phyloP scores from a whole-genome alignment of 2,329 filamentous ascomycete species.

The Xylaria sp. region DNA sequence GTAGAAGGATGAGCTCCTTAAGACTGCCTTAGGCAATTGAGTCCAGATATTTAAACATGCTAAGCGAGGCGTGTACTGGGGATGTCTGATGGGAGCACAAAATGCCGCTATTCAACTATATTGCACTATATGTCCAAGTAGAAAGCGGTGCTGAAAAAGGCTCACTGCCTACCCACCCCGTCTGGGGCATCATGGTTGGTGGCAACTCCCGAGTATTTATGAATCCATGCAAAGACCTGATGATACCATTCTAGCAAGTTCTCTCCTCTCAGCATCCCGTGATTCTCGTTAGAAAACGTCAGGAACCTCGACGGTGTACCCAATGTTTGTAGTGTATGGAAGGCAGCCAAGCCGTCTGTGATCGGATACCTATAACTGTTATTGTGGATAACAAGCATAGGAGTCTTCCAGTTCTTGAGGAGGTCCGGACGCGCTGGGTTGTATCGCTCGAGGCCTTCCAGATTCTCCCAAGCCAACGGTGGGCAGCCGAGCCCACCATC shows the following conservation, averaged over 20 bases:
- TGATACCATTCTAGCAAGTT: constrained; percentile 28
- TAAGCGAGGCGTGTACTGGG: too few relatives aligned
- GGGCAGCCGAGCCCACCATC: constrained; percentile 47
- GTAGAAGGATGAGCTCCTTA: too few relatives aligned
- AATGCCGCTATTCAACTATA: too few relatives aligned
- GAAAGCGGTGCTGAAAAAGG: too few relatives aligned
- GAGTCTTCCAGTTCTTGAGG: constrained; percentile 62
- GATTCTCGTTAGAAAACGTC: constrained; percentile 26
- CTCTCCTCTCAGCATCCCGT: constrained; percentile 16
- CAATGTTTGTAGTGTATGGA: constrained; percentile 22
- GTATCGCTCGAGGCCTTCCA: constrained; percentile 51
- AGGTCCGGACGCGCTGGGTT: constrained; percentile 51
- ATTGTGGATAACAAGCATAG: constrained; percentile 73
- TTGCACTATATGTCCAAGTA: too few relatives aligned
- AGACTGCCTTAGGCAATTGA: too few relatives aligned
- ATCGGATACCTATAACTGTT: constrained; percentile 60
- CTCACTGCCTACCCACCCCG: not conserved
- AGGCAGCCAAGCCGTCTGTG: constrained; percentile 40
- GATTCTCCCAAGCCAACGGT: constrained; percentile 46
- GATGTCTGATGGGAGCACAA: too few relatives aligned
- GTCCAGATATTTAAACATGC: too few relatives aligned
- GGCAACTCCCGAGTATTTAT: constrained; percentile 21
- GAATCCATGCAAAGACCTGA: constrained; percentile 29
- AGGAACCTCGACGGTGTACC: constrained; percentile 28
- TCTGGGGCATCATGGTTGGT: not conserved